Evolutionary conservation across 495 filamentous ascomycete species (phyloP), one percentile per base, ranked within the genome.

Genomic region (Trichoderma reesei): DNA sequence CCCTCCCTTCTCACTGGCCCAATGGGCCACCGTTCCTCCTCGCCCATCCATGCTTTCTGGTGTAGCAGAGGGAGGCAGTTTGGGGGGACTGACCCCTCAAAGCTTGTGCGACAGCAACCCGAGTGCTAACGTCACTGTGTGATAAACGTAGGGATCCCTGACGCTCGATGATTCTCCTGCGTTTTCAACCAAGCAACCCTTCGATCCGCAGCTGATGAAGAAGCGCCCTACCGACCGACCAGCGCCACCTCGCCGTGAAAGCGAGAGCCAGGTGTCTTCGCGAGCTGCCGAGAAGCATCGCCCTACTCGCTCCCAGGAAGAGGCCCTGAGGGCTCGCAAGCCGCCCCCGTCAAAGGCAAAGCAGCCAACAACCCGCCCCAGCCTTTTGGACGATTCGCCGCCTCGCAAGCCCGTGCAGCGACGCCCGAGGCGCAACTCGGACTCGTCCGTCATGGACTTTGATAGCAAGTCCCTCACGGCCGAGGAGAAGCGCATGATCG

Each of bases 371-470:
- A 56, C 51, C 51, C 51, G 51, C 51, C 51, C 51, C 0, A 56
- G 51, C 31, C 51, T 56, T 14, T 9, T 56, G 51, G 51, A 56
- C 14, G 51, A 56, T 56, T 56, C 51, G 51, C 51, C 51, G 26
- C 51, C 51, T 10, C 51, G 51, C 16, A 56, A 56, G 65, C 70
- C 69, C 26, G 64, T 71, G 5, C 77, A 81, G 4, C 78, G 82
- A 63, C 85, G 88, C 54, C 84, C 84, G 9, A 85, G 95, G 68
- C 88, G 92, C 60, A 98, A 97, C 74, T 98, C 94, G 3, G 95
- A 98, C 64, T 95, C 94, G 0, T 99, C 95, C 0, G 81, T 94
- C 60, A 83, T 90, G 72, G 90, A 92, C 36, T 78, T 78, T 26
- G 75, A 79, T 18, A 86, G 83, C 71, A 80, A 80, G 0, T 71